Percentiles rank a stretch among this genome's conserved stretches.
Conservation (phyloP, 2,329 filamentous ascomycete species). For the Tricladium varicosporioides region DNA sequence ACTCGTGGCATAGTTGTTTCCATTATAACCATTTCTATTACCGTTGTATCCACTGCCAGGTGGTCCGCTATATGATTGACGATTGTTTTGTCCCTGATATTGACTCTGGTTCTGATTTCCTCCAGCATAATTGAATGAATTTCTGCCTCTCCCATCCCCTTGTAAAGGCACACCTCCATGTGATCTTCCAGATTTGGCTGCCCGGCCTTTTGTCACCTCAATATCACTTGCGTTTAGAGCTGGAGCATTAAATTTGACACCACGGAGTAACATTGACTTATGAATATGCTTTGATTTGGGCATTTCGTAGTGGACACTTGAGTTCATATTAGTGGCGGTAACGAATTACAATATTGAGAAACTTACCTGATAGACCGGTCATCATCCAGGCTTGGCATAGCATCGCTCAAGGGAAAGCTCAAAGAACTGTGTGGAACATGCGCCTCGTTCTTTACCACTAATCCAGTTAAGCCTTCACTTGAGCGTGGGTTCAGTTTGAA, state of each 20-base stretch:
- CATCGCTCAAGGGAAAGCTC: constrained; percentile 71
- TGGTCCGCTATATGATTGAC: constrained; percentile 21
- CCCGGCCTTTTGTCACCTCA: constrained; percentile 66
- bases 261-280: constrained; percentile 91
- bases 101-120: constrained; percentile 20
- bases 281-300: constrained; percentile 70
- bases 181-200: constrained; percentile 63
- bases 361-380: constrained; percentile 82
- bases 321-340: constrained; percentile 24
- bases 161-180: constrained; percentile 65
- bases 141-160: constrained; percentile 45
- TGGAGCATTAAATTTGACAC: constrained; percentile 69
- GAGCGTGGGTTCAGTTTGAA: constrained; percentile 72
- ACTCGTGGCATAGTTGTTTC: not conserved
- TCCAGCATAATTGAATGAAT: constrained; percentile 53
- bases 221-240: constrained; percentile 75
- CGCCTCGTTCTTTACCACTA: constrained; percentile 74
- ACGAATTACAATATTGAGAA: not conserved
- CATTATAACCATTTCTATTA: constrained; percentile 18
- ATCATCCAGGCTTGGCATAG: constrained; percentile 75
- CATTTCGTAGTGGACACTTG: constrained; percentile 81
- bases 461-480: constrained; percentile 77
- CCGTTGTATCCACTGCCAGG: constrained; percentile 18
- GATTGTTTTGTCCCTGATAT: constrained; percentile 15
- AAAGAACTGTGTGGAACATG: constrained; percentile 84